These are phyloP conservation scores for Nymphaea colorata DNA, from an alignment of 164 flowering plant genomes.

Conservation along the genomic window DNA sequence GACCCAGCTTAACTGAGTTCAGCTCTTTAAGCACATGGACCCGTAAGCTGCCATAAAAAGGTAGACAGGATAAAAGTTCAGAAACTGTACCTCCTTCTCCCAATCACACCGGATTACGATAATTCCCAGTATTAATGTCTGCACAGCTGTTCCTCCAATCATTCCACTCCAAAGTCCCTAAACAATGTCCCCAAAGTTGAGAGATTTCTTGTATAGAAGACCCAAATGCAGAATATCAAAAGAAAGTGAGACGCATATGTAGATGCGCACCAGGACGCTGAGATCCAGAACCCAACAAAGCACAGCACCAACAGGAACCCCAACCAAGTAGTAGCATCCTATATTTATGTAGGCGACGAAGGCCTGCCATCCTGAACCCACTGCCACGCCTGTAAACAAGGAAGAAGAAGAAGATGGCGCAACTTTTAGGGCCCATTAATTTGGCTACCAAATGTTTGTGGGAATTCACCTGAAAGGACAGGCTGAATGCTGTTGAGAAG, in stretches of 20 bases:
- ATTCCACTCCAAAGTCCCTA: conserved; percentile 17
- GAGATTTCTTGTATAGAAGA: too few species aligned
- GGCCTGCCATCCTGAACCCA: conserved; percentile 73
- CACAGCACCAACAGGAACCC: conserved; percentile 46
- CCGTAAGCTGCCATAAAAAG: too few species aligned
- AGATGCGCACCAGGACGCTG: conserved; percentile 32
- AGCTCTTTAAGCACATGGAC: too few species aligned
- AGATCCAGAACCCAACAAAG: conserved; percentile 36
- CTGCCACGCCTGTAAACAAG: conserved; percentile 38
- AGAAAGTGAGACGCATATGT: not conserved
- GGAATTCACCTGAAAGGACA: conserved; percentile 29
- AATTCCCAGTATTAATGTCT: conserved; percentile 9
- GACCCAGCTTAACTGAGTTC: too few species aligned
- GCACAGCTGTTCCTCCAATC: conserved; percentile 8
- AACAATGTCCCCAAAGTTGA: too few species aligned
- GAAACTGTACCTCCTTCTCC: conserved; percentile 11
- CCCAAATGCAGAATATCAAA: not conserved
- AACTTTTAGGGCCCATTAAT: conserved; percentile 34
- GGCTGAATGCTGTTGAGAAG: conserved; percentile 40
- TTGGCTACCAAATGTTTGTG: conserved; percentile 19
- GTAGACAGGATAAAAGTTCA: too few species aligned
- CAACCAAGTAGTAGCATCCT: conserved; percentile 51
- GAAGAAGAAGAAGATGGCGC: conserved; percentile 55
- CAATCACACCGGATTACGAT: conserved; percentile 11
- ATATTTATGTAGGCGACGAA: conserved; percentile 51